Evolutionary conservation across 2,329 filamentous ascomycete species (phyloP), one percentile per base, ranked within the genome.

Genomic region (Microcera coccophila): DNA sequence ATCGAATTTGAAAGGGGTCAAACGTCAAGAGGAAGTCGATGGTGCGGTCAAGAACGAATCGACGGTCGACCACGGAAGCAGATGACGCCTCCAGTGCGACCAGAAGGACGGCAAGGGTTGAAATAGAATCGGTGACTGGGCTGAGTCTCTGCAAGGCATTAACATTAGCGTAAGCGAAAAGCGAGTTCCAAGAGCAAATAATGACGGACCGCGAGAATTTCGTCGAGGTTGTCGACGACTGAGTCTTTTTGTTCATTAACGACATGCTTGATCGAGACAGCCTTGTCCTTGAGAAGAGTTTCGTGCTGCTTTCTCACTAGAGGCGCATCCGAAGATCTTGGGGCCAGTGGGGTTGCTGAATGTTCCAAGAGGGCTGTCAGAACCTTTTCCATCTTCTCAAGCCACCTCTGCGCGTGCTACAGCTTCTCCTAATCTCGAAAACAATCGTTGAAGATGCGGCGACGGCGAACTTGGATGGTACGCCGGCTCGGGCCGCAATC

Each of bases 1-100:
- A 80, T 53, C 78, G 70, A 41, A 76, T 68, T 52, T 81, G 77
- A 9, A 68, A 59, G 11, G 67, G 58, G 45, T 80, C 72, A 49
- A 79, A 80, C 4, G 59, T 59, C 36, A 69, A 48, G 19, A 79
- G 58, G 47, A 80, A 77, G 2, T 60, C 53, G 36, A 73, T 55
- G 14, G 72, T 58, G 36, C 69, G 64, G 47, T 73, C 66, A 20
- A 68, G 60, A 10, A 78, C 38, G 3, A 62, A 24, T 26, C 39
- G 43, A 32, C 61, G 55, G 9, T 65, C 57, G 24, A 64, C 50
- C 3, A 60, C 58, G 16, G 63, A 54, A n/a, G 64, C 48, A 10
- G 45, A 42, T 14, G 5, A 10, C 5, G 15, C 15, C 12, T 32
- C 29, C 12, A 32, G 8, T 32, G 8, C 29, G 15, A 15, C n/a